Base-by-base conservation (phyloP, 306 rosid species). In the Vicia faba region DNA sequence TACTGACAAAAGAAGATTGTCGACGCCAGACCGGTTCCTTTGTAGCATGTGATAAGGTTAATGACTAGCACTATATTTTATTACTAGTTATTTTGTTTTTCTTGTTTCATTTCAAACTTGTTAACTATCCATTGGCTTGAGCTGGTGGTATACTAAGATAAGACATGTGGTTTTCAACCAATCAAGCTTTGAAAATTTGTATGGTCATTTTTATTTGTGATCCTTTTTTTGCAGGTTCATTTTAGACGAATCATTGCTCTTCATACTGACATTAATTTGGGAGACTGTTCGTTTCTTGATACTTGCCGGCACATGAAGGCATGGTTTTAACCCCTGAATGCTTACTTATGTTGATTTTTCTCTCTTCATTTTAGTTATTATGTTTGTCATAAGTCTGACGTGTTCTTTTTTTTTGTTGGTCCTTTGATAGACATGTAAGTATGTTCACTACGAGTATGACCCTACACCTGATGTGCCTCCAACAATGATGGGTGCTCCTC, bases 291-390 rank as follows among this genome's bases (percentile, higher is more conserved):
- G 44, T 90, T 90, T 81, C 91, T 95, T 29, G 99, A 95, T 78
- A 95, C 99, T 39, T 95, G 99, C 61, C 88, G 99, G 16, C 99
- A 88, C 83, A 95, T 95, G 99, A 90, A 95, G 99, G 99, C 86
- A 75, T 66, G 51, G 60, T 19, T 83, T 62, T 69, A n/a, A 23
- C 62, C 57, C 23, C 44, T 25, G 39, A 74, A 4, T 39, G 49
- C 64, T 5, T 31, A 10, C 4, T 29, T 61, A 41, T 54, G 19
- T 48, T 45, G 14, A 29, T 35, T 38, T 64, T 48, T 64, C 51
- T 19, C 39, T 26, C 61, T 46, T 43, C 58, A 44, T 46, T 62
- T 67, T 55, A 64, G 36, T 14, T 48, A 23, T 14, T 48, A 18
- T 33, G 54, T 25, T 57, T 38, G 14, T 50, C 20, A 39, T 55